These are phyloP conservation scores for Hamamelis virginiana DNA, from an alignment of 164 flowering plant species.

Conservation along the genomic window DNA sequence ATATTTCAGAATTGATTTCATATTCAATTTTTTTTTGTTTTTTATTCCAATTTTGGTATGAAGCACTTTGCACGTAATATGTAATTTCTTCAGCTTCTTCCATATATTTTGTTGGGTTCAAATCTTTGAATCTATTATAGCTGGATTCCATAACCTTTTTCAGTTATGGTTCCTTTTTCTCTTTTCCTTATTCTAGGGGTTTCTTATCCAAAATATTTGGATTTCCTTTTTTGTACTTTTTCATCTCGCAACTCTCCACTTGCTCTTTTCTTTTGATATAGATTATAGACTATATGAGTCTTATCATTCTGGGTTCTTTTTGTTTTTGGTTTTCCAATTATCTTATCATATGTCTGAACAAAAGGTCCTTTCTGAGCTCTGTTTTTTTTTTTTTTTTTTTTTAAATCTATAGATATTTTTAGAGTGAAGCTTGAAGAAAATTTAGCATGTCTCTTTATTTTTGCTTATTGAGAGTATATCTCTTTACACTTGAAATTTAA, in stretches of 20 bases:
- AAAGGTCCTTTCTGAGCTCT: too few species aligned
- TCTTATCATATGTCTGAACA: not conserved
- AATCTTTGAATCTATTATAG: not conserved
- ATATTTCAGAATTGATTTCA: not conserved
- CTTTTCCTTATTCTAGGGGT: slow-evolving; percentile 11
- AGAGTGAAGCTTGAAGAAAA: too few species aligned
- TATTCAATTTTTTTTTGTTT: not conserved
- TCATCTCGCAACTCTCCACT: too few species aligned
- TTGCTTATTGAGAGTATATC: too few species aligned
- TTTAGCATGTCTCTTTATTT: too few species aligned
- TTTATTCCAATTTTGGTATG: not conserved
- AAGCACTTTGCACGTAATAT: not conserved
- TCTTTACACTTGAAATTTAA: too few species aligned
- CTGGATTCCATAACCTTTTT: not conserved
- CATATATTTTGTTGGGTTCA: not conserved
- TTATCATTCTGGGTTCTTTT: not conserved
- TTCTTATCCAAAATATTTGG: slow-evolving; percentile 20
- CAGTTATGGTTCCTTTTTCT: slow-evolving; percentile 8
- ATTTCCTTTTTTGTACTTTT: slow-evolving; percentile 7
- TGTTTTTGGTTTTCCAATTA: not conserved
- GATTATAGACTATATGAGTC: not conserved
- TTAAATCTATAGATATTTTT: too few species aligned
- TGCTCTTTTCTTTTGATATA: too few species aligned
- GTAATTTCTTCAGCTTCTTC: not conserved
- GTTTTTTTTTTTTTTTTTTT: too few species aligned